Evolutionary conservation across 1,284 basidiomycete species (phyloP), one percentile per base, ranked within the genome.

Genomic region (Cryptococcus maquisensis): DNA sequence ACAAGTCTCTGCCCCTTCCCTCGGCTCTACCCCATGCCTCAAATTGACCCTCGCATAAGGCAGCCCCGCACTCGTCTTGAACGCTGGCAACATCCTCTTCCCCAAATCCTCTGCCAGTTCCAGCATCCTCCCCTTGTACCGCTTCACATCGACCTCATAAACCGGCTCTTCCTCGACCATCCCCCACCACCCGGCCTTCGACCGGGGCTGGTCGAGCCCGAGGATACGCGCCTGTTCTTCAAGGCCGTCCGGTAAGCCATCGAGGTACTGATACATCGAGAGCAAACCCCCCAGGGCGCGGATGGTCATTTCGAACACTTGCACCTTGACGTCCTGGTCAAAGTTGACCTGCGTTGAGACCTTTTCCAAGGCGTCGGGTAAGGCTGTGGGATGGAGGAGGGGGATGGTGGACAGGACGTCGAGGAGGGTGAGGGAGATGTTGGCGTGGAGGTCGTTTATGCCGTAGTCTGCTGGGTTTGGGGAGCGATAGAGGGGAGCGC

Each of bases 231-330:
- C 62, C 49, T 69, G 67, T 16, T 35, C 54, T 9, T 6, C 21
- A 5, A 47, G 53, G 16, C 62, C 60, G 81, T 16, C 78, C 78
- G 38, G 81, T 74, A 68, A 46, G 16, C 35, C 59, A 13, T 66
- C 84, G 77, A 71, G 80, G 83, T 38, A 88, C 86, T 78, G 89
- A 86, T 66, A 92, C 8, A 84, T 92, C 5, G 90, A 91, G 13
- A 97, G 74, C 43, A 97, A 80, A 3, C 90, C 90, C 4, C 94
- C 93, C 4, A 97, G 78, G 2, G 90, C 88, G 35, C 90, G 84
- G 57, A 94, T 94, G 2, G 88, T 94, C 16, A 87, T 88, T 77
- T 71, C 73, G 55, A 75, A 75, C 6, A 75, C 69, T 79, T 97
- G 93, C 2, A 81, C 74, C 52, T 78, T 77, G 49, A 75, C 73